phyloP scores from a whole-genome alignment of 192 early-diverging fungal species.

The Paraglomus occultum region DNA sequence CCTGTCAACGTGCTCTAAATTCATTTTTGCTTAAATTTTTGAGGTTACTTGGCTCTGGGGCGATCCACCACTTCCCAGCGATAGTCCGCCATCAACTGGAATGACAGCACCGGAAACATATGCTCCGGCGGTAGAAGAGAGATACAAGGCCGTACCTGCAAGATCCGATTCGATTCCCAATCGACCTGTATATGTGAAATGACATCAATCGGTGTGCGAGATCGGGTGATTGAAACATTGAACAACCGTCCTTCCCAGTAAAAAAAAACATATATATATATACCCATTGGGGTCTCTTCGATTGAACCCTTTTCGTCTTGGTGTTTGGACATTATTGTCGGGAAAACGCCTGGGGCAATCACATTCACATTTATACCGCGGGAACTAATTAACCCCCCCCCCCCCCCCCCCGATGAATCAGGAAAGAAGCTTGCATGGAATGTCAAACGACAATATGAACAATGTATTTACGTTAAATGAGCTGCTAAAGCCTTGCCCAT shows the following conservation, averaged over 20 bases:
- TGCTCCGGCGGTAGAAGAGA: conserved; percentile 69
- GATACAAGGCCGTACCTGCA: conserved; percentile 79
- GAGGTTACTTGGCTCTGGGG: too few relatives aligned
- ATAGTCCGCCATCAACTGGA: conserved; percentile 77
- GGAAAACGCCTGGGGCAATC: conserved; percentile 71
- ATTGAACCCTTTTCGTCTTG: too few relatives aligned
- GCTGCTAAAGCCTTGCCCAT: conserved; percentile 65
- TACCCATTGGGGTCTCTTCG: too few relatives aligned
- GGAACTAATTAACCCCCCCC: conserved; percentile 38
- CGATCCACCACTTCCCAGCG: conserved; percentile 1
- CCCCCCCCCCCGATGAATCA: too few relatives aligned
- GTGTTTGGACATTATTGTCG: conserved; percentile 59
- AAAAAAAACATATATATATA: conserved; percentile 18
- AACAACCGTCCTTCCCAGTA: conserved; percentile 39
- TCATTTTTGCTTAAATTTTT: too few relatives aligned
- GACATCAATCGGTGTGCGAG: conserved; percentile 36
- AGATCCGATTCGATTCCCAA: conserved; percentile 85
- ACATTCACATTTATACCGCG: conserved; percentile 64
- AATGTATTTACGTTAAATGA: conserved; percentile 36
- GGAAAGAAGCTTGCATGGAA: neutral
- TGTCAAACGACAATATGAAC: too few relatives aligned
- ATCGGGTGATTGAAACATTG: too few relatives aligned
- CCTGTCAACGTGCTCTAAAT: too few relatives aligned
- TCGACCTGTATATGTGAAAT: conserved; percentile 53
- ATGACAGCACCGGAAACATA: conserved; percentile 84